Conservation (phyloP, 163 green algal genomes). For the Chlamydomonas reinhardtii region DNA sequence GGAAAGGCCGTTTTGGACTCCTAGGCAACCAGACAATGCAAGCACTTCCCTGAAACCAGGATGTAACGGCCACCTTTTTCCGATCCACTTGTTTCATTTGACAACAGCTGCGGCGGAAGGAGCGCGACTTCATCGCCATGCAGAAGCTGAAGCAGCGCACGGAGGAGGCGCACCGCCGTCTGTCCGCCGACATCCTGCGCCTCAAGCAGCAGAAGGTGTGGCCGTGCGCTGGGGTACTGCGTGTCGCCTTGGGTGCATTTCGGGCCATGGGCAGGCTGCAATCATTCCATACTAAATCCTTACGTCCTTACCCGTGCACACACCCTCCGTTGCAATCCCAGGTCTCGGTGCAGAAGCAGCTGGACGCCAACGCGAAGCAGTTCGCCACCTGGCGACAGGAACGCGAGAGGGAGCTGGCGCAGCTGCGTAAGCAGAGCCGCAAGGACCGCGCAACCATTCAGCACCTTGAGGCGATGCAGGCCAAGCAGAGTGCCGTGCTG, state of each 20-base stretch:
- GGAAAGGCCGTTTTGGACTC: too few species aligned
- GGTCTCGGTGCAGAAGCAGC: constrained; percentile 57
- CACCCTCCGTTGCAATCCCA: background rate
- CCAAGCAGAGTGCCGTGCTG: constrained; percentile 84
- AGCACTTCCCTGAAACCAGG: too few species aligned
- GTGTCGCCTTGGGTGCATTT: too few species aligned
- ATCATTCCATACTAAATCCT: too few species aligned
- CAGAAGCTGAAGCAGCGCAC: constrained; percentile 79
- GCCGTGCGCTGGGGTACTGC: background rate
- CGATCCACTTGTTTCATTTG: too few species aligned
- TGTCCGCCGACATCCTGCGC: constrained; percentile 79
- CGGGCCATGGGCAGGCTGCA: too few species aligned
- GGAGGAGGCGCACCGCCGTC: constrained; percentile 70
- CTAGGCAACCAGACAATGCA: background rate
- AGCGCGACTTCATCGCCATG: constrained; percentile 69
- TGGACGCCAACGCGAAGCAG: constrained; percentile 70
- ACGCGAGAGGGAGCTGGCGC: constrained; percentile 65
- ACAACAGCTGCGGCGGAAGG: constrained; percentile 62
- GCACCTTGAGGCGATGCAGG: constrained; percentile 60
- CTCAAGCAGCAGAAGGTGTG: constrained; percentile 88
- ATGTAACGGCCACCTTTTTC: too few species aligned
- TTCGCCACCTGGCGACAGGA: constrained; percentile 68
- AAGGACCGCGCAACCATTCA: constrained; percentile 55
- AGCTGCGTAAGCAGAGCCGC: constrained; percentile 59
- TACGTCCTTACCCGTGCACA: too few species aligned